Evolutionary conservation across 768 basidiomycete species (phyloP).

Genomic region (Mycena latifolia): DNA sequence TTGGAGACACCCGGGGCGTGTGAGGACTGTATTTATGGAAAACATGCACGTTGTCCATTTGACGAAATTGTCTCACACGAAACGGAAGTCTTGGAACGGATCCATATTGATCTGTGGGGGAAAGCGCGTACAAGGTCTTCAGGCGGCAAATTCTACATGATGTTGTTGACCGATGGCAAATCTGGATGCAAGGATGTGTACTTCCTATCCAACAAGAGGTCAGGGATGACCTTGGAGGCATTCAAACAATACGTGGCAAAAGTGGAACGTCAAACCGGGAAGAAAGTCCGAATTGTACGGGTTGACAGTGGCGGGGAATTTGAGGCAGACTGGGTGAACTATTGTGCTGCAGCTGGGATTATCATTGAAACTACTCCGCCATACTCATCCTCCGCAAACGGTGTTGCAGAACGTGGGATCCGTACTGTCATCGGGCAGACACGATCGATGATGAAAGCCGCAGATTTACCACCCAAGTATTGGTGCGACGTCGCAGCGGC

Average conservation of each 20-base stretch:
- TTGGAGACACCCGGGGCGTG: background rate
- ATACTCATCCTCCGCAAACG: constrained; percentile 12
- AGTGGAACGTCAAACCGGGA: background rate
- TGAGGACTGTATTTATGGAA: constrained; percentile 9
- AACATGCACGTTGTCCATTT: constrained; percentile 3
- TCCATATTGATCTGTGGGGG: constrained; percentile 6
- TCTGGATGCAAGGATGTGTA: background rate
- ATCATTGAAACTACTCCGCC: constrained; percentile 3
- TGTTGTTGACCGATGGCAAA: background rate
- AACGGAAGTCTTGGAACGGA: background rate
- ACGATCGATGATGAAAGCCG: too few species aligned
- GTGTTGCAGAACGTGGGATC: too few species aligned
- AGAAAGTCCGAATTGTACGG: constrained; percentile 7
- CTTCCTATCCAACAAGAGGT: background rate
- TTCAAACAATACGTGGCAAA: background rate
- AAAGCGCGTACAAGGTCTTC: background rate
- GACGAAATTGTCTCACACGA: background rate
- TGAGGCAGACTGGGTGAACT: background rate
- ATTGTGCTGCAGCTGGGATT: constrained; percentile 11
- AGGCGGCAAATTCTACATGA: background rate
- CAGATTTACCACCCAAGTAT: too few species aligned
- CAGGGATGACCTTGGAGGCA: background rate
- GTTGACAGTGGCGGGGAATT: constrained; percentile 31
- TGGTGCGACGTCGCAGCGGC: constrained; percentile 28
- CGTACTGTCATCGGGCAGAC: too few species aligned